Conservation (phyloP, 129 eudicot species). For the Cynara cardunculus region DNA sequence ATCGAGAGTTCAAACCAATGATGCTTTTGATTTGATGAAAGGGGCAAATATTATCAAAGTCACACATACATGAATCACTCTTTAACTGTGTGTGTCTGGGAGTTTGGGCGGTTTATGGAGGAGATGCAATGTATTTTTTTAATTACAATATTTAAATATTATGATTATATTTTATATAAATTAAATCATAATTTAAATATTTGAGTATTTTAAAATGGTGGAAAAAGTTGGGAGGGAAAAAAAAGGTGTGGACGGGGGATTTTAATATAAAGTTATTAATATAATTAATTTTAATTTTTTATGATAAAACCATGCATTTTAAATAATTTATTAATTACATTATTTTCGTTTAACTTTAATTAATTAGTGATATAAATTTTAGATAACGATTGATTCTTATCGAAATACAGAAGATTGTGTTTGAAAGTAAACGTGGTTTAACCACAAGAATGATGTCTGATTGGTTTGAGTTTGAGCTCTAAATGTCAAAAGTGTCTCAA, state of each 20-base stretch:
- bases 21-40: constrained; percentile 13
- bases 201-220: constrained; percentile 6
- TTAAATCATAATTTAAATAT: constrained; percentile 9
- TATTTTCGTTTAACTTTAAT: no score
- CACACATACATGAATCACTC: constrained; percentile 23
- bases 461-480: no score
- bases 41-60: constrained; percentile 14
- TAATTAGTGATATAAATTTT: no score
- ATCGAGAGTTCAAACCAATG: constrained; percentile 11
- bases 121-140: constrained; percentile 20
- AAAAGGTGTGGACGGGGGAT: constrained; percentile 28
- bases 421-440: no score
- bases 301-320: no score
- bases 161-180: no score
- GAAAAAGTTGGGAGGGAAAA: constrained; percentile 20
- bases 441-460: no score
- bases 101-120: constrained; percentile 38
- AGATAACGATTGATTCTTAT: no score
- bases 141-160: neutral
- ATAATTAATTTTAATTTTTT: no score
- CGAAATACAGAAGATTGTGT: no score
- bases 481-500: no score
- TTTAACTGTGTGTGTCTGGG: constrained; percentile 35
- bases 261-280: constrained; percentile 10
- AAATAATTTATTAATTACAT: no score